Evolutionary conservation across 371 early-diverging fungal genomes (phyloP).

Genomic region (Umbelopsis sp.): DNA sequence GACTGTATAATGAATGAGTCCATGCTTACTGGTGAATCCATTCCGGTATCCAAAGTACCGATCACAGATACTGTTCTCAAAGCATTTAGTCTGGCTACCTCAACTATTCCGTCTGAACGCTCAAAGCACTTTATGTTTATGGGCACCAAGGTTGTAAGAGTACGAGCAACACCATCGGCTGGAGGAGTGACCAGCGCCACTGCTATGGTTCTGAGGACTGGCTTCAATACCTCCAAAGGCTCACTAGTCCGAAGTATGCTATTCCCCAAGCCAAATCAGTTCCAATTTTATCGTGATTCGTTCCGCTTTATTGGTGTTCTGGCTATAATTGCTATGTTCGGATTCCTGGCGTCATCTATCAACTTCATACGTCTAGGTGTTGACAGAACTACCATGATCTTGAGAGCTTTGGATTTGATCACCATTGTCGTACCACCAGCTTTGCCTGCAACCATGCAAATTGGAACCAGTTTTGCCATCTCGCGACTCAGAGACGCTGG

Average conservation of each 20-base stretch:
- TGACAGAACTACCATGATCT: conserved; percentile 66
- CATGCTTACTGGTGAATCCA: conserved; percentile 96
- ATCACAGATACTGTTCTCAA: conserved; percentile 70
- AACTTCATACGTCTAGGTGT: conserved; percentile 85
- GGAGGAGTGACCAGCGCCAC: conserved; percentile 56
- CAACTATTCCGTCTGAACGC: conserved; percentile 73
- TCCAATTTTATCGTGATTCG: conserved; percentile 95
- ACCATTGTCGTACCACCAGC: conserved; percentile 97
- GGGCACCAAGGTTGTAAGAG: conserved; percentile 93
- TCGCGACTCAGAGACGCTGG: conserved; percentile 77
- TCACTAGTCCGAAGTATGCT: conserved; percentile 93
- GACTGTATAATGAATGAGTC: conserved; percentile 98
- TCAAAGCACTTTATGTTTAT: conserved; percentile 85
- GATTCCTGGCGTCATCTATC: conserved; percentile 83
- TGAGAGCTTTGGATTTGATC: conserved; percentile 91
- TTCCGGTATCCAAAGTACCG: conserved; percentile 81
- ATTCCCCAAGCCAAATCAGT: conserved; percentile 92
- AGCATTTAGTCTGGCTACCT: conserved; percentile 72
- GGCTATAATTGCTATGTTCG: conserved; percentile 75
- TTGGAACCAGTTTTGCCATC: conserved; percentile 96
- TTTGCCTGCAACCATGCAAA: conserved; percentile 95
- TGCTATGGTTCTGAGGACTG: conserved; percentile 91
- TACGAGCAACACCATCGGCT: conserved; percentile 43
- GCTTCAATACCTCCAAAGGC: conserved; percentile 98
- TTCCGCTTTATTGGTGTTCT: conserved; percentile 95